Conservation (phyloP, 2,329 filamentous ascomycete genomes). For the Arachnomyces sp. region DNA sequence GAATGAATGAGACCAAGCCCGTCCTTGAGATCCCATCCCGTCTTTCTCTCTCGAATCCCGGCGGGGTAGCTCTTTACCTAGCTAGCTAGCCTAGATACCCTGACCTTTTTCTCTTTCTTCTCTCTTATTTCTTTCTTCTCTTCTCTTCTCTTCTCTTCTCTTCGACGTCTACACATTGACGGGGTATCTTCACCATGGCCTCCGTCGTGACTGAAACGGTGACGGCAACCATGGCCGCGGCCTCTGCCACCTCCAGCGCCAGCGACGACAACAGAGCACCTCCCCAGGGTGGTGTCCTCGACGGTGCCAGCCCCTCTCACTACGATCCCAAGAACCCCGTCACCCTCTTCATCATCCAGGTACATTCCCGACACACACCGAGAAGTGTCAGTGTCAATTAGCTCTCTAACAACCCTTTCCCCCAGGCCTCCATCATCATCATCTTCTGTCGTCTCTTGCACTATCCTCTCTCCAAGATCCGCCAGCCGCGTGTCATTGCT, state of each 20-base stretch:
- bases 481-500: conserved; percentile 74
- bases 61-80: too few species aligned
- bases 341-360: conserved; percentile 68
- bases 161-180: too few species aligned
- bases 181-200: conserved; percentile 5
- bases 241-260: conserved; percentile 12
- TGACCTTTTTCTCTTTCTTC: too few species aligned
- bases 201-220: conserved; percentile 3
- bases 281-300: conserved; percentile 62
- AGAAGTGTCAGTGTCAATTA: background rate
- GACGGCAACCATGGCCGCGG: conserved; percentile 2
- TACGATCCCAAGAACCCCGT: conserved; percentile 67
- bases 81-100: too few species aligned
- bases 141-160: too few species aligned
- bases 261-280: conserved; percentile 31
- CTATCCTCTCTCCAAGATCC: conserved; percentile 67
- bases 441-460: conserved; percentile 67
- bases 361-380: conserved; percentile 22
- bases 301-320: conserved; percentile 59
- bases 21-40: too few species aligned
- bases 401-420: background rate
- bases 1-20: too few species aligned
- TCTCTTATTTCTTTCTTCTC: too few species aligned
- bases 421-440: conserved; percentile 63
- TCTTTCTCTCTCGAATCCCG: too few species aligned